A percentile compares a stretch with the other conserved stretches of the same genome.
phyloP scores from a whole-genome alignment of 805 yeast species.

The Pichia cabralensis region DNA sequence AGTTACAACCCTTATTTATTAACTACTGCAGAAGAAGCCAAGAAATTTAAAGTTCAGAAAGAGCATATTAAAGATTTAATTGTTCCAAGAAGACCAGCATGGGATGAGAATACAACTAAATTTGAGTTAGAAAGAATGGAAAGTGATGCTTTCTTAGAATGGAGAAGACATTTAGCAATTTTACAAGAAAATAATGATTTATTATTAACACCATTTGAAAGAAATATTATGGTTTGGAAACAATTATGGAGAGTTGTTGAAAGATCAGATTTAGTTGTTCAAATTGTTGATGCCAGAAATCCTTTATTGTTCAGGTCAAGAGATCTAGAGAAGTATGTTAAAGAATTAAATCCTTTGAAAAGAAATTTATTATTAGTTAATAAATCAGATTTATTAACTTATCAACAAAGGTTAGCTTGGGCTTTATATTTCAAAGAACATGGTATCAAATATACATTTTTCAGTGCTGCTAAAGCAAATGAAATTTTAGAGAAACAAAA shows the following conservation, averaged over 20 bases:
- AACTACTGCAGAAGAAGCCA: conserved; percentile 55
- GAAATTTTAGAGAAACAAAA: conserved; percentile 58
- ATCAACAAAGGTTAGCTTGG: conserved; percentile 75
- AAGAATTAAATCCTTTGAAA: conserved; percentile 66
- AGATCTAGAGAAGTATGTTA: conserved; percentile 74
- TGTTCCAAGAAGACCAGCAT: conserved; percentile 87
- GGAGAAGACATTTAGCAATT: conserved; percentile 87
- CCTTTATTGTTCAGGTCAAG: conserved; percentile 83
- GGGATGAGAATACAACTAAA: conserved; percentile 67
- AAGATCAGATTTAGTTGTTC: conserved; percentile 87
- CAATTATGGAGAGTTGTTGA: conserved; percentile 98
- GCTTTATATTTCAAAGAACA: conserved; percentile 66
- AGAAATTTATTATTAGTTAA: conserved; percentile 77
- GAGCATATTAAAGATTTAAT: conserved; percentile 60
- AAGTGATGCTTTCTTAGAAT: conserved; percentile 79
- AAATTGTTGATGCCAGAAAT: conserved; percentile 95
- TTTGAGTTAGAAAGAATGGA: conserved; percentile 77
- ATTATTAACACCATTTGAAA: conserved; percentile 89
- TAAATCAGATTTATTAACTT: conserved; percentile 82
- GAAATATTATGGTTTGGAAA: conserved; percentile 96
- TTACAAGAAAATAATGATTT: conserved; percentile 80
- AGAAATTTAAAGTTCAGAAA: conserved; percentile 50
- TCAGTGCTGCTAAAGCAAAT: conserved; percentile 84
- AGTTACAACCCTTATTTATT: conserved; percentile 47
- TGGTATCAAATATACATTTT: conserved; percentile 78